phyloP scores from a whole-genome alignment of 1,284 basidiomycete species.

The Spongispora temasekensis region DNA sequence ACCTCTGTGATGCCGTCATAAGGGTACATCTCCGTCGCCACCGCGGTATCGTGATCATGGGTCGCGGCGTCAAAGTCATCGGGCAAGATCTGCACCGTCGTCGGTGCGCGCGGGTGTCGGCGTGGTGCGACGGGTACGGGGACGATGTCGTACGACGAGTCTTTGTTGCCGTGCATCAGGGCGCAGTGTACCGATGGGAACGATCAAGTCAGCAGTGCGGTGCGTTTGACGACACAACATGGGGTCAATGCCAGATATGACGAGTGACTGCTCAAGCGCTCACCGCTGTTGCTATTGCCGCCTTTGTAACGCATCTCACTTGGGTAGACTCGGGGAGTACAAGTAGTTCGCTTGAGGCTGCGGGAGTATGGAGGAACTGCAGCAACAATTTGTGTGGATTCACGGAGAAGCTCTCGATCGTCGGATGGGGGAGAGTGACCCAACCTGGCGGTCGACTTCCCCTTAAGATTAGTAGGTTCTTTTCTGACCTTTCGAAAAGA shows the following conservation, averaged over 20 bases:
- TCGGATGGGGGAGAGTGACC: not conserved
- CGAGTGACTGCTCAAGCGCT: not conserved
- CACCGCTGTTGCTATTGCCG: slow-evolving; percentile 28
- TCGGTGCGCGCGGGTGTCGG: slow-evolving; percentile 35
- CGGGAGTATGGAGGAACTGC: too few relatives aligned
- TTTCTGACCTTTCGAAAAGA: too few relatives aligned
- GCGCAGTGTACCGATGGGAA: slow-evolving; percentile 13
- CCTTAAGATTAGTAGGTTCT: slow-evolving; percentile 13
- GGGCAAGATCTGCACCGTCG: slow-evolving; percentile 31
- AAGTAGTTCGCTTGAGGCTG: too few relatives aligned
- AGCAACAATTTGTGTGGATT: too few relatives aligned
- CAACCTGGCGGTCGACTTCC: not conserved
- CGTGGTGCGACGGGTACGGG: slow-evolving; percentile 15
- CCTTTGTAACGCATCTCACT: slow-evolving; percentile 20
- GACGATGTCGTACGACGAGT: slow-evolving; percentile 37
- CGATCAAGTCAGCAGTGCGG: slow-evolving; percentile 18
- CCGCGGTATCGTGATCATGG: slow-evolving; percentile 29
- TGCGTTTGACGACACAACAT: too few relatives aligned
- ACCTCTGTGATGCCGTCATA: slow-evolving; percentile 29
- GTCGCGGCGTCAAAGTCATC: slow-evolving; percentile 36
- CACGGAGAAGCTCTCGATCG: too few relatives aligned
- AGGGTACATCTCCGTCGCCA: slow-evolving; percentile 23
- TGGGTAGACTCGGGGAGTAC: not conserved
- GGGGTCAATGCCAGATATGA: too few relatives aligned
- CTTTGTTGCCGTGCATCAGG: slow-evolving; percentile 14